These are phyloP conservation scores for Naganishia sp. DNA, from an alignment of 1,284 basidiomycete species.

Conservation along the genomic window DNA sequence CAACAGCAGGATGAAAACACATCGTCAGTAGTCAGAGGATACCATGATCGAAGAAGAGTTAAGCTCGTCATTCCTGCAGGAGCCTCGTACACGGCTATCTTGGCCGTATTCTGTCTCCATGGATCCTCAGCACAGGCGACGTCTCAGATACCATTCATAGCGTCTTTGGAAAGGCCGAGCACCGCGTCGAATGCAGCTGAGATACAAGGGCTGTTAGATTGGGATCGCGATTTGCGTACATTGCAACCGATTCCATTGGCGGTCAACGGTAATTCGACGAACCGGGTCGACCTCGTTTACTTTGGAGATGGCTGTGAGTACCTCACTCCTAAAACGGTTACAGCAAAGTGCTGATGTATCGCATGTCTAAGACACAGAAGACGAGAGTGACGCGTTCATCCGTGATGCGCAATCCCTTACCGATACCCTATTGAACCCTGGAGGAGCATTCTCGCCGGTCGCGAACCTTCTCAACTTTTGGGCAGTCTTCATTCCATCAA, in stretches of 20 bases:
- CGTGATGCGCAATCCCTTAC: conserved; percentile 68
- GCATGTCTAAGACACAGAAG: conserved; percentile 59
- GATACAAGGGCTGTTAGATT: neutral
- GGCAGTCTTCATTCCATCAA: conserved; percentile 71
- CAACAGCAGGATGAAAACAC: too few relatives aligned
- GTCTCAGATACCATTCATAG: too few relatives aligned
- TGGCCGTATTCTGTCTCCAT: too few relatives aligned
- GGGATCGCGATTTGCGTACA: neutral
- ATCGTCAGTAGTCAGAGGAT: too few relatives aligned
- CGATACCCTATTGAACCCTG: conserved; percentile 64
- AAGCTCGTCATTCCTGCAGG: too few relatives aligned
- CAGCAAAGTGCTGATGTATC: conserved; percentile 16
- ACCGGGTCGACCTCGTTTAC: conserved; percentile 74
- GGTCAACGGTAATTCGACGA: conserved; percentile 63
- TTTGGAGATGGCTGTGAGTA: conserved; percentile 78
- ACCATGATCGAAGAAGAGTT: too few relatives aligned
- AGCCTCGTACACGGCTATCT: too few relatives aligned
- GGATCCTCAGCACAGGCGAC: too few relatives aligned
- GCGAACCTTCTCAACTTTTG: conserved; percentile 76
- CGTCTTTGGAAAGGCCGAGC: too few relatives aligned
- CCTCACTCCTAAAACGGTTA: neutral
- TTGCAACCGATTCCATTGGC: conserved; percentile 64
- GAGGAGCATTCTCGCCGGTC: conserved; percentile 75
- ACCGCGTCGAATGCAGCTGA: too few relatives aligned
- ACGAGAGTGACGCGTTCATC: conserved; percentile 68